phyloP scores from a whole-genome alignment of 805 yeast species.

The Schwanniomyces vanrijiae region DNA sequence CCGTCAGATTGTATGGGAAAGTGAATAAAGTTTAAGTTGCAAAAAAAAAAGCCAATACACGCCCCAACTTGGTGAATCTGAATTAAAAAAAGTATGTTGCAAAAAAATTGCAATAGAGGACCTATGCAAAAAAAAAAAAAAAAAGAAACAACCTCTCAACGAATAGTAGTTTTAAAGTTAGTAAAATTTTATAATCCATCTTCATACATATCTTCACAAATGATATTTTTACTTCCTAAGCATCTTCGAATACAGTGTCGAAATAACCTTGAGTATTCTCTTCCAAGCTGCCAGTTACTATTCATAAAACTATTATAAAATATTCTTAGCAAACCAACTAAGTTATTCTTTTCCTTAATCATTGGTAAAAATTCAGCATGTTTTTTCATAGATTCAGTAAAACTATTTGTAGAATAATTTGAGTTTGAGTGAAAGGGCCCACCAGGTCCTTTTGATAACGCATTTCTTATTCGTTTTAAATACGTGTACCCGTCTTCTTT shows the following conservation, averaged over 20 bases:
- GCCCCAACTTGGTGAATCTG: too few relatives aligned
- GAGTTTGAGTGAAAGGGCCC: constrained; percentile 12
- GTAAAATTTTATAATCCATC: too few relatives aligned
- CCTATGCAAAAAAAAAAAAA: too few relatives aligned
- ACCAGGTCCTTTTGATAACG: constrained; percentile 34
- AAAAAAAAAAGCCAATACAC: too few relatives aligned
- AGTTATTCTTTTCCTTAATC: constrained; percentile 45
- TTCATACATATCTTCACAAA: constrained; percentile 57
- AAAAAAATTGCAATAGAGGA: too few relatives aligned
- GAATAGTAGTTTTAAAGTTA: too few relatives aligned
- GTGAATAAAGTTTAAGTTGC: too few relatives aligned
- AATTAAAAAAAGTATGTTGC: too few relatives aligned
- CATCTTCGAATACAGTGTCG: constrained; percentile 55
- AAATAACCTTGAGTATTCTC: constrained; percentile 54
- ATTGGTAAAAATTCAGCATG: constrained; percentile 41
- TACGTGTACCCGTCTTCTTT: constrained; percentile 53
- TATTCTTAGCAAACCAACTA: constrained; percentile 55
- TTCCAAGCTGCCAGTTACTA: constrained; percentile 57
- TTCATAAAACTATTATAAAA: constrained; percentile 32
- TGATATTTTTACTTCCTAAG: constrained; percentile 44
- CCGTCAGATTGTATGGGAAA: too few relatives aligned
- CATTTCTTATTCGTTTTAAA: constrained; percentile 47
- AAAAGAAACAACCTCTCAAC: too few relatives aligned
- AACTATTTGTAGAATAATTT: constrained; percentile 14
- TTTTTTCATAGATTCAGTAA: constrained; percentile 34